Evolutionary conservation across 1,284 basidiomycete species (phyloP), one percentile per base, ranked within the genome.

Genomic region (Ustilago trichophora): DNA sequence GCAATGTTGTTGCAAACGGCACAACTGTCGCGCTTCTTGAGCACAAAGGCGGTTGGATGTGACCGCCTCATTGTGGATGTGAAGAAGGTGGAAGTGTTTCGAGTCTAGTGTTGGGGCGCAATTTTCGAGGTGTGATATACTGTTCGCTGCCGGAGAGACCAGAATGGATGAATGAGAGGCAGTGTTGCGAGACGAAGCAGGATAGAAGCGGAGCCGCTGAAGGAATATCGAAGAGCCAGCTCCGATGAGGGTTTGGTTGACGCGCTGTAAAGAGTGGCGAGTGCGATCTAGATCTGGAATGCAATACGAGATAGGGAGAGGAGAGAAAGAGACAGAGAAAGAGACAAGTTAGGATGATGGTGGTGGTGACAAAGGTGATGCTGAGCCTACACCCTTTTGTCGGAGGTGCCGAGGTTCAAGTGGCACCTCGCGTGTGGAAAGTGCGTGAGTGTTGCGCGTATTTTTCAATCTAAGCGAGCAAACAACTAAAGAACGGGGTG

Each of bases 1-100:
- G 60, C 56, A 36, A 70, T 70, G 45, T 64, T 60, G 67, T 41
- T 49, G 57, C 67, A 70, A 16, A 57, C 60, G 6, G 67, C 67
- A 32, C 67, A 70, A 26, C 25, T 35, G 37, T 69, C 55, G 41
- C 66, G 66, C 45, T 64, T 69, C 48, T 59, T 59, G n/a, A 50
- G 19, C 25, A 67, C 35, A 24, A 60, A 66, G 4, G 55, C 27
- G 43, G 50, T 34, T 18, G 56, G 44, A 64, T 57, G 60, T 1
- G 60, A 57, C 18, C 34, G 49, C 8, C 24, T 35, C 60, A 57
- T 57, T n/a, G n/a, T n/a, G n/a, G 21, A n/a, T 53, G 13, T 24
- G 25, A 3, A 8, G 26, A 18, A 3, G 31, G 13, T 15, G 37
- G 26, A 8, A n/a, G 22, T 24, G 15, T 18, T 38, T n/a, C n/a